These are phyloP conservation scores for Gynochthodes officinalis DNA, from an alignment of 257 asterid species.

Conservation along the genomic window DNA sequence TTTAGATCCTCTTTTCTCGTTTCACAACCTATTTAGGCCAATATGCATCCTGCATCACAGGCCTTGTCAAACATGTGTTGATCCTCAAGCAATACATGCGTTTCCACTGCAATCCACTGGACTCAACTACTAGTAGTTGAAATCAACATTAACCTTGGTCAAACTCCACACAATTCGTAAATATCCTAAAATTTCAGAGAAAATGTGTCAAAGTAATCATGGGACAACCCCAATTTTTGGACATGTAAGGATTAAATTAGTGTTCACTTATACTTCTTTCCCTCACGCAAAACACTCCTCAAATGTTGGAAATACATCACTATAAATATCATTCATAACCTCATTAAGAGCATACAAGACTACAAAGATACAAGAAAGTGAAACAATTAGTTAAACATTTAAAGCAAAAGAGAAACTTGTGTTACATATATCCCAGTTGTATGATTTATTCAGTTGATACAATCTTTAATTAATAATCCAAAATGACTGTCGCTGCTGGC, in stretches of 20 bases:
- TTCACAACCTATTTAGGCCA: not conserved
- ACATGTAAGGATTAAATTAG: not conserved
- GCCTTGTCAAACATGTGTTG: not conserved
- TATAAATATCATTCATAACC: too few species aligned
- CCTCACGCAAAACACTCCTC: not conserved
- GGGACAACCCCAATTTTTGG: not conserved
- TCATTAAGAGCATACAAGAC: too few species aligned
- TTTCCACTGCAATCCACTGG: not conserved
- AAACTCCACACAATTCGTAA: not conserved
- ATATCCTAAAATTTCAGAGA: not conserved
- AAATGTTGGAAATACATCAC: not conserved
- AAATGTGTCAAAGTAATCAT: not conserved
- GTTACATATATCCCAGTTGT: too few species aligned
- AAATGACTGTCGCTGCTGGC: not conserved
- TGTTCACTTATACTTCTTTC: not conserved
- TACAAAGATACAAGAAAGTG: too few species aligned
- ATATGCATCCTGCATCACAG: not conserved
- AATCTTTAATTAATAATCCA: not conserved
- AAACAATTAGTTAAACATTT: too few species aligned
- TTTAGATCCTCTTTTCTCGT: not conserved
- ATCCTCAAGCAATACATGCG: not conserved
- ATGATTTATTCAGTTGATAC: not conserved
- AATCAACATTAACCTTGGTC: too few species aligned
- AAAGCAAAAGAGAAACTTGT: too few species aligned
- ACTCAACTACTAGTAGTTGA: not conserved